These are phyloP conservation scores for Wickerhamiella domercqiae DNA, from an alignment of 805 yeast genomes.

Conservation along the genomic window DNA sequence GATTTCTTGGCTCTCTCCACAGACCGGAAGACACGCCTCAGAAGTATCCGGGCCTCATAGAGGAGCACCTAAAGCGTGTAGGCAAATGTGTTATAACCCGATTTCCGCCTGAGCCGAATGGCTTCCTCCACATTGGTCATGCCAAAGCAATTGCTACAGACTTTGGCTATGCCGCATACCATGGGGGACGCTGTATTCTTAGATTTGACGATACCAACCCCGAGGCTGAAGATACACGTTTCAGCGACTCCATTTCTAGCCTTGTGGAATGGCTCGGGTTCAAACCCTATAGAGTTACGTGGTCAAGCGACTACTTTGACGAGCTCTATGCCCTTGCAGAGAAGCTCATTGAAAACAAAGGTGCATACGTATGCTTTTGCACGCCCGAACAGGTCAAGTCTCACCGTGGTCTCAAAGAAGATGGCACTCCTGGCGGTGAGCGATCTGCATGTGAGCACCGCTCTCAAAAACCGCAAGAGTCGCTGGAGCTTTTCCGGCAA, in stretches of 20 bases:
- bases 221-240: slow-evolving; percentile 92
- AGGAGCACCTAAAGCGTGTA: slow-evolving; percentile 62
- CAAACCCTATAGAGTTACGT: slow-evolving; percentile 83
- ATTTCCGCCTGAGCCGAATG: slow-evolving; percentile 98
- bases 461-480: slow-evolving; percentile 51
- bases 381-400: slow-evolving; percentile 80
- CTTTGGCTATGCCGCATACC: slow-evolving; percentile 86
- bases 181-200: slow-evolving; percentile 78
- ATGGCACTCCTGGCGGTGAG: slow-evolving; percentile 89
- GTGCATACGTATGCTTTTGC: slow-evolving; percentile 87
- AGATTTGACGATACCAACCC: slow-evolving; percentile 98
- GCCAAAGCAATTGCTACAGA: slow-evolving; percentile 95
- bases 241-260: slow-evolving; percentile 65
- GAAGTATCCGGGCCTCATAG: slow-evolving; percentile 69
- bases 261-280: slow-evolving; percentile 93
- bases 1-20: slow-evolving; percentile 88
- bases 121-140: slow-evolving; percentile 93
- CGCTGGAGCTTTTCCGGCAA: slow-evolving; percentile 63
- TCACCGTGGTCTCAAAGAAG: slow-evolving; percentile 80
- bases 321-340: slow-evolving; percentile 80
- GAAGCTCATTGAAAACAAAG: slow-evolving; percentile 48
- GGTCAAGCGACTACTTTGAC: slow-evolving; percentile 92
- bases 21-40: slow-evolving; percentile 94
- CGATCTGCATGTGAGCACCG: slow-evolving; percentile 75
- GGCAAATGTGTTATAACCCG: slow-evolving; percentile 79